Conservation (phyloP, 208 protist species). For the Trypanosoma mega region DNA sequence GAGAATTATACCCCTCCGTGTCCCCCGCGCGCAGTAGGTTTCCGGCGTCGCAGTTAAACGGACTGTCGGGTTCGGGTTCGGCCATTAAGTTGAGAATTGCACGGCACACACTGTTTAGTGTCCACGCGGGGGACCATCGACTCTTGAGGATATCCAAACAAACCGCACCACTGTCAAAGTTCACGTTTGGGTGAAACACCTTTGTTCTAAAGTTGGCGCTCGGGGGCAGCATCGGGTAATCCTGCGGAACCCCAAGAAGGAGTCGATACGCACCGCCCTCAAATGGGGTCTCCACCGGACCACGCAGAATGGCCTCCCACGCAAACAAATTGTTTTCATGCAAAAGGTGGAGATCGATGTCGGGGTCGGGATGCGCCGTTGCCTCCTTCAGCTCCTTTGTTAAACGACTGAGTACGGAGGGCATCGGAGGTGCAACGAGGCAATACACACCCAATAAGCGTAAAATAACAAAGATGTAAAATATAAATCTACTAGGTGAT, state of each 20-base stretch:
- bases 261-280: slow-evolving; percentile 71
- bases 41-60: slow-evolving; percentile 93
- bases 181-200: slow-evolving; percentile 92
- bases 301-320: slow-evolving; percentile 68
- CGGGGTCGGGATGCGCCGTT: slow-evolving; percentile 37
- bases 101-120: slow-evolving; percentile 78
- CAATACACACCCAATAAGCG: slow-evolving; percentile 5
- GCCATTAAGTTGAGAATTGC: slow-evolving; percentile 77
- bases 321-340: slow-evolving; percentile 40
- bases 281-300: slow-evolving; percentile 80
- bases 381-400: slow-evolving; percentile 63
- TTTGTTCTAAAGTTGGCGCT: slow-evolving; percentile 74
- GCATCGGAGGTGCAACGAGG: slow-evolving; percentile 23
- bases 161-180: slow-evolving; percentile 82
- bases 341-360: slow-evolving; percentile 49
- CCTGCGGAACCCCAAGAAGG: slow-evolving; percentile 57
- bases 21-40: slow-evolving; percentile 84
- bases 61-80: slow-evolving; percentile 73
- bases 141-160: slow-evolving; percentile 93
- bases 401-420: slow-evolving; percentile 45
- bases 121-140: slow-evolving; percentile 90
- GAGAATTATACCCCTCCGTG: slow-evolving; percentile 50
- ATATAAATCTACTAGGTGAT: slow-evolving; percentile 4
- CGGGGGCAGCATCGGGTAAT: slow-evolving; percentile 89
- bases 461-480: slow-evolving; percentile 11